These are phyloP conservation scores for Rehmannia glutinosa DNA, from an alignment of 257 asterid species.

Conservation along the genomic window DNA sequence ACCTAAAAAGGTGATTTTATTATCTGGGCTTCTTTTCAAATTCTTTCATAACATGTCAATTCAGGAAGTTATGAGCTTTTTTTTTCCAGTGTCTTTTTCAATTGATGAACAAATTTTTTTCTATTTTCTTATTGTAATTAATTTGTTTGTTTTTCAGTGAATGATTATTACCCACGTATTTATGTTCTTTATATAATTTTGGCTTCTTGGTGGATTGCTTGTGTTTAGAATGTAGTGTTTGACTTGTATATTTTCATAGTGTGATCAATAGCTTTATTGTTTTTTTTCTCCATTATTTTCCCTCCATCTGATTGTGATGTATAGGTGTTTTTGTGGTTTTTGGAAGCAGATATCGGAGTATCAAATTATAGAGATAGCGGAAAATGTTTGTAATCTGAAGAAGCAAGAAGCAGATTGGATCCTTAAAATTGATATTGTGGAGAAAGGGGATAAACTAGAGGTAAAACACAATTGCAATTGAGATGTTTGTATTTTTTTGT, in stretches of 20 bases:
- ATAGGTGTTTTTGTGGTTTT: too few species aligned
- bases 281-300: background rate
- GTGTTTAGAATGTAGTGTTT: background rate
- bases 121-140: too few species aligned
- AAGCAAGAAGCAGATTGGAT: slow-evolving; percentile 97
- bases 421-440: slow-evolving; percentile 86
- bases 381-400: slow-evolving; percentile 94
- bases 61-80: background rate
- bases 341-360: slow-evolving; percentile 70
- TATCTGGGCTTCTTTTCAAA: slow-evolving; percentile 2
- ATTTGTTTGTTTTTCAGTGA: too few species aligned
- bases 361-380: slow-evolving; percentile 85
- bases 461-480: slow-evolving; percentile 27
- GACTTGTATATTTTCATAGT: background rate
- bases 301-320: background rate
- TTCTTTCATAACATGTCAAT: background rate
- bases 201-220: background rate
- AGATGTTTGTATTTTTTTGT: background rate
- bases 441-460: slow-evolving; percentile 72
- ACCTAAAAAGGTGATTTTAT: slow-evolving; percentile 59
- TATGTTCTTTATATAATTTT: too few species aligned
- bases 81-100: background rate
- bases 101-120: too few species aligned
- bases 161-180: background rate
- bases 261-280: background rate